Evolutionary conservation across 768 basidiomycete genomes (phyloP).

Genomic region (Cyclocybe cylindracea): DNA sequence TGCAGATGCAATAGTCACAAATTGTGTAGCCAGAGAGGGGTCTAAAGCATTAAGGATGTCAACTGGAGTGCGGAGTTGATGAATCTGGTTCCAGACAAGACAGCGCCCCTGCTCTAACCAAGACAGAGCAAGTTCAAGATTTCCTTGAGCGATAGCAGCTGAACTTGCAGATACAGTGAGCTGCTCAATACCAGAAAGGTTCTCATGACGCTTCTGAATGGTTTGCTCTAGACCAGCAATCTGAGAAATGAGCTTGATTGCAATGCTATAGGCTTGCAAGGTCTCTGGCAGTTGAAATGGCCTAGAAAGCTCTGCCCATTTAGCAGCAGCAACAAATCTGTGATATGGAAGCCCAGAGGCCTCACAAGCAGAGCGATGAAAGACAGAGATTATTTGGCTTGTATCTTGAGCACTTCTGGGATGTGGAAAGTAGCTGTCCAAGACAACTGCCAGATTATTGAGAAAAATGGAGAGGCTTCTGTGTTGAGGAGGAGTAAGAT

Average conservation of each 20-base stretch:
- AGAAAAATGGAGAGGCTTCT: no score
- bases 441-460: no score
- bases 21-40: background rate
- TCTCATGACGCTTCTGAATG: constrained; percentile 7
- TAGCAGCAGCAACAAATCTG: background rate
- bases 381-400: no score
- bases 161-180: constrained; percentile 1
- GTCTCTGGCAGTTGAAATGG: background rate
- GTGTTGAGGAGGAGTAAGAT: no score
- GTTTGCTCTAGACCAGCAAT: constrained; percentile 13
- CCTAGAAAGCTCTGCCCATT: constrained; percentile 1
- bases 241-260: constrained; percentile 15
- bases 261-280: constrained; percentile 9
- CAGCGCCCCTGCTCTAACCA: constrained; percentile 14
- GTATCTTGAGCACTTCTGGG: no score
- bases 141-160: background rate
- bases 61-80: constrained; percentile 3
- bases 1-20: constrained; percentile 1
- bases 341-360: background rate
- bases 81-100: constrained; percentile 10
- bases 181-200: constrained; percentile 2
- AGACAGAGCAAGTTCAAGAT: background rate
- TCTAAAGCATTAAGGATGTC: constrained; percentile 1
- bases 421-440: no score
- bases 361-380: no score